Conservation (phyloP, 805 yeast genomes). For the Pichia paraexigua region DNA sequence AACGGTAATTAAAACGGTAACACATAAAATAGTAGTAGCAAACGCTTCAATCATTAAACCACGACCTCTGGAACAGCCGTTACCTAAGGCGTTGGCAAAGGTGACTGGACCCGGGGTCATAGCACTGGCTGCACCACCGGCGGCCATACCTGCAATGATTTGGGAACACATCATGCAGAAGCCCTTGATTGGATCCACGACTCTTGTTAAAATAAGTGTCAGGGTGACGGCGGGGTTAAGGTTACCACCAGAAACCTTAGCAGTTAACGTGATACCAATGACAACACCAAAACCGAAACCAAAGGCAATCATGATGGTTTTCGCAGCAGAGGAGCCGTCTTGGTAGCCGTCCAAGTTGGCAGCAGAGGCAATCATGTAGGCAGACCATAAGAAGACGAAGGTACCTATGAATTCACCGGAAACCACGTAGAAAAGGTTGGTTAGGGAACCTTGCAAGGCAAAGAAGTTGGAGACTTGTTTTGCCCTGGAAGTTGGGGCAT, state of each 20-base stretch:
- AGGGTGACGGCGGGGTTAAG: constrained; percentile 85
- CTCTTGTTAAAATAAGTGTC: constrained; percentile 62
- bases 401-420: constrained; percentile 84
- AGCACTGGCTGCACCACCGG: constrained; percentile 82
- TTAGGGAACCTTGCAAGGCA: constrained; percentile 32
- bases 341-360: constrained; percentile 44
- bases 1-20: constrained; percentile 74
- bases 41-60: constrained; percentile 80
- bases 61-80: constrained; percentile 62
- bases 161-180: constrained; percentile 58
- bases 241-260: constrained; percentile 81
- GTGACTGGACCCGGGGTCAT: constrained; percentile 75
- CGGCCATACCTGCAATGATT: constrained; percentile 81
- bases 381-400: constrained; percentile 73
- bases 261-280: constrained; percentile 61
- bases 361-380: constrained; percentile 74
- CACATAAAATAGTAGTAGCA: constrained; percentile 64
- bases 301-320: constrained; percentile 68
- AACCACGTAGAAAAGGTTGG: constrained; percentile 61
- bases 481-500: constrained; percentile 13
- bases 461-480: constrained; percentile 15
- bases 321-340: constrained; percentile 44
- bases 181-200: constrained; percentile 67
- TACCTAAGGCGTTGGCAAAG: constrained; percentile 66
- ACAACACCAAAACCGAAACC: constrained; percentile 85